phyloP scores from a whole-genome alignment of 129 eudicot genomes.

The Chrysanthemum lavandulifolium region DNA sequence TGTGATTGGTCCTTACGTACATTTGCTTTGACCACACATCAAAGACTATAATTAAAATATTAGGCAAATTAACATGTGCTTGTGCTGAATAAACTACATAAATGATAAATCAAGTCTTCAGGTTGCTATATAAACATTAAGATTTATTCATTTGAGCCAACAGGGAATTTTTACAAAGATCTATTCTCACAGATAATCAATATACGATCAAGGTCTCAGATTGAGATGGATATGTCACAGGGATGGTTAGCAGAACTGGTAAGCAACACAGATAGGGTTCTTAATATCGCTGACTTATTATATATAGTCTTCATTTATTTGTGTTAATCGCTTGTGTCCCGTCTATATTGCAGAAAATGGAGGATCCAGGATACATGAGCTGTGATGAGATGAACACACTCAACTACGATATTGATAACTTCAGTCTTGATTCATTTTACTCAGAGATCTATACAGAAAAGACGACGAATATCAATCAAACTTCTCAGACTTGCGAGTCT shows the following conservation, averaged over 20 bases:
- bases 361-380: slow-evolving; percentile 16
- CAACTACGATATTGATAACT: not conserved
- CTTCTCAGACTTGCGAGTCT: slow-evolving; percentile 1
- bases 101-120: too few relatives aligned
- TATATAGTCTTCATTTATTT: too few relatives aligned
- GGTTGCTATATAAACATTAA: too few relatives aligned
- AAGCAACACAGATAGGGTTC: not conserved
- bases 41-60: too few relatives aligned
- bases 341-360: slow-evolving; percentile 18
- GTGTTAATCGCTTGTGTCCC: not conserved
- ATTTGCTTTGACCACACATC: too few relatives aligned
- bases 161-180: too few relatives aligned
- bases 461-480: slow-evolving; percentile 13
- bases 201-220: too few relatives aligned
- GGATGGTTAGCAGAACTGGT: slow-evolving; percentile 30
- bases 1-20: too few relatives aligned
- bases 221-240: slow-evolving; percentile 24
- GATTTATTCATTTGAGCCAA: too few relatives aligned
- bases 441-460: slow-evolving; percentile 20
- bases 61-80: too few relatives aligned
- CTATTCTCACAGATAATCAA: not conserved
- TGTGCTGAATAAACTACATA: too few relatives aligned
- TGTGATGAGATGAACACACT: slow-evolving; percentile 13
- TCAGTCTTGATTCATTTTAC: slow-evolving; percentile 20
- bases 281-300: not conserved